Base-by-base conservation (phyloP, 2,329 filamentous ascomycete genomes). In the Fusarium annulatum region DNA sequence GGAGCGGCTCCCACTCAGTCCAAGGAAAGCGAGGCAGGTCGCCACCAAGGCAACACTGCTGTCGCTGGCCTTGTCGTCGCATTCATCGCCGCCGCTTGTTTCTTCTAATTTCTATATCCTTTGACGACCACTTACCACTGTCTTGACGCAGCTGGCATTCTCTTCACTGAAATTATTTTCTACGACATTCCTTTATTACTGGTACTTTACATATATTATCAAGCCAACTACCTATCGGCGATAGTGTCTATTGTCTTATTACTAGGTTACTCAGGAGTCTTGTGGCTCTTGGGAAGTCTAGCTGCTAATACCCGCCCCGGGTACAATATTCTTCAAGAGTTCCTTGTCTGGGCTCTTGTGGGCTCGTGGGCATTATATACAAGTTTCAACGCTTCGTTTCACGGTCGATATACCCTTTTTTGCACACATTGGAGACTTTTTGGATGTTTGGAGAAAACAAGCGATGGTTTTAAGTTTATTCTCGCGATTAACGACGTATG, bases 61-160 rank as follows among this genome's bases (percentile, higher is more conserved):
- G 79, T 88, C 43, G 87, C 84, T 12, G 87, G 88, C 51, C 83
- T 90, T 28, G 81, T 90, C 48, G 84, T 90, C 51, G 88, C 88
- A 60, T 84, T 90, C 49, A 82, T 89, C 38, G 88, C 87, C 30
- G 85, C 88, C 33, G 84, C 85, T 21, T 87, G 83, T 74, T 81
- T 88, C 71, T 85, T 86, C 71, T 88, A 80, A 76, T 70, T 46
- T 55, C 66, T 58, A 41, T 63, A 55, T 65, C 56, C 41, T 51
- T 61, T 61, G 66, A 60, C 68, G 45, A 56, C 61, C 62, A 64
- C 49, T 41, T 42, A 43, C 52, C 49, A 58, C 62, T 63, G 58
- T 46, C 51, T 59, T 51, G 53, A 70, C 49, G 57, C 77, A 77
- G 69, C 64, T 75, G 76, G 74, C 66, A 67, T 77, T 79, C 60